Conservation (phyloP, 805 yeast genomes). For the Scheffersomyces spartinae region DNA sequence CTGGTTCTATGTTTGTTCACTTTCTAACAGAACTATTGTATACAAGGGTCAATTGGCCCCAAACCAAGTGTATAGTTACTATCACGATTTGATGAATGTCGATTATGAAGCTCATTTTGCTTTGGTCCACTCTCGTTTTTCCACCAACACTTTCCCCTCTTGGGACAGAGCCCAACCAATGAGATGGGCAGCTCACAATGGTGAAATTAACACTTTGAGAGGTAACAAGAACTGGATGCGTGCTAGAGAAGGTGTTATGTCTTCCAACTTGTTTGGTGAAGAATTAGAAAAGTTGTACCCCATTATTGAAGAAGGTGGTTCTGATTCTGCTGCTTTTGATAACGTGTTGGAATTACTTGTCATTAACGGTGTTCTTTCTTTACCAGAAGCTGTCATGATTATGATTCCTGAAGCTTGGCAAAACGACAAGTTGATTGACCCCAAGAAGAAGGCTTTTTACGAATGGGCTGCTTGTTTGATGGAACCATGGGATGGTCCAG, state of each 20-base stretch:
- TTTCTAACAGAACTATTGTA: constrained; percentile 80
- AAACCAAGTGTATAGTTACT: constrained; percentile 88
- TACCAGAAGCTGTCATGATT: constrained; percentile 96
- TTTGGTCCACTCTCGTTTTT: constrained; percentile 91
- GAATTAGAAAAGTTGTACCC: constrained; percentile 87
- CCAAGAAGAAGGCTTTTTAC: constrained; percentile 86
- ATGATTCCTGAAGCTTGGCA: constrained; percentile 99
- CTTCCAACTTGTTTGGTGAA: constrained; percentile 76
- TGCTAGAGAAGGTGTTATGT: constrained; percentile 96
- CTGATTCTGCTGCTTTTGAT: constrained; percentile 96
- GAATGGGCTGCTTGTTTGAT: constrained; percentile 98
- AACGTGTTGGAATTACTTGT: constrained; percentile 88
- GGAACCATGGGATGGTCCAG: constrained; percentile 99
- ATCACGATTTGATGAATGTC: constrained; percentile 83
- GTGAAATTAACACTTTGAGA: constrained; percentile 93
- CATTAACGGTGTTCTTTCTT: constrained; percentile 79
- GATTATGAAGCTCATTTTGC: constrained; percentile 94
- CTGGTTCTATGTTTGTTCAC: constrained; percentile 95
- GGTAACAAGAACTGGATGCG: constrained; percentile 99
- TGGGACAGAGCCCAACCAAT: constrained; percentile 99
- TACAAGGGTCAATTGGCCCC: constrained; percentile 98
- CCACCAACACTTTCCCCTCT: constrained; percentile 98
- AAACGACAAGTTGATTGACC: constrained; percentile 76
- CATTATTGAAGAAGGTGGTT: constrained; percentile 96
- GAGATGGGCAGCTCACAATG: constrained; percentile 96